These are phyloP conservation scores for Amaranthus cruentus DNA, from an alignment of 148 eudicot species.

Conservation along the genomic window DNA sequence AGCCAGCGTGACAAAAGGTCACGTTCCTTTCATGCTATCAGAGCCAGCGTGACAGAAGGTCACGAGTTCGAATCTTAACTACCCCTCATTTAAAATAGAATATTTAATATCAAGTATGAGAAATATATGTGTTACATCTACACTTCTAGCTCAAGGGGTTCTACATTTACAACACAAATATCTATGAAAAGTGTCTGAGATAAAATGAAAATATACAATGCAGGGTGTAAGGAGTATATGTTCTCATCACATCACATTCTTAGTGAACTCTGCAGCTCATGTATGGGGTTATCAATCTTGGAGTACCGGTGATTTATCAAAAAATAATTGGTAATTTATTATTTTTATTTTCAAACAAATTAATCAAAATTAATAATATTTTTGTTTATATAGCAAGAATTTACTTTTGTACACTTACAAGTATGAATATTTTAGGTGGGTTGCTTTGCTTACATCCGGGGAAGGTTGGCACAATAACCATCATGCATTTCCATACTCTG, in stretches of 20 bases:
- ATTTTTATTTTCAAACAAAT: not conserved
- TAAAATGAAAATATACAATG: not conserved
- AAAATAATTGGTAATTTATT: constrained; percentile 66
- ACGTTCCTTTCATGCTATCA: no score
- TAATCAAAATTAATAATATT: not conserved
- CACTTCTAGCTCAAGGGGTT: no score
- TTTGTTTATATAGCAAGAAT: no score
- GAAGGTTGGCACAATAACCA: constrained; percentile 98
- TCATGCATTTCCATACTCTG: constrained; percentile 76
- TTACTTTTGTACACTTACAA: not conserved
- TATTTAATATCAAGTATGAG: no score
- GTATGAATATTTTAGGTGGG: constrained; percentile 49
- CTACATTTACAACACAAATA: no score
- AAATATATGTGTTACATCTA: no score
- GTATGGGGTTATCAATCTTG: constrained; percentile 74
- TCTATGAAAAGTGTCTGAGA: no score
- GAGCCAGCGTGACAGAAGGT: no score
- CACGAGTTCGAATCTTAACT: no score
- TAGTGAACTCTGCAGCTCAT: constrained; percentile 79
- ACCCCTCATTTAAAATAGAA: no score
- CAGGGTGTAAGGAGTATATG: constrained; percentile 70
- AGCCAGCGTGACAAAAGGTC: no score
- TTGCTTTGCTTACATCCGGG: constrained; percentile 67
- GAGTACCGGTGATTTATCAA: constrained; percentile 71
- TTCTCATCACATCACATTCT: constrained; percentile 64